Conservation (phyloP, 192 early-diverging fungal species). For the Ambispora gerdemannii region DNA sequence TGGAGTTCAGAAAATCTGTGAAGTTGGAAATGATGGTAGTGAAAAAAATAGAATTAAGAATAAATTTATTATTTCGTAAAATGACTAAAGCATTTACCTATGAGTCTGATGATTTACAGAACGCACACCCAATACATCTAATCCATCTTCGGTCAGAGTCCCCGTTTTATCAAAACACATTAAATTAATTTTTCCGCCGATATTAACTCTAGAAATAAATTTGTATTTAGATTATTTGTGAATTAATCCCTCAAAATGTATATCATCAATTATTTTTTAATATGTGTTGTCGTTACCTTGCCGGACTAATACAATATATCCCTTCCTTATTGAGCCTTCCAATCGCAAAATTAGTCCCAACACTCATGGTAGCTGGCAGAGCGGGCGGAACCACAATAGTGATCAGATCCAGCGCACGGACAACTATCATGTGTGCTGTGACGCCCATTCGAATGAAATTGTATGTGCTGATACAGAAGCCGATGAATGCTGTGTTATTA, state of each 20-base stretch:
- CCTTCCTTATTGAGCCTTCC: constrained; percentile 68
- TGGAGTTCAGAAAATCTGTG: constrained; percentile 22
- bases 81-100: not conserved
- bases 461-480: constrained; percentile 82
- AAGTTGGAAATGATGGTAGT: not conserved
- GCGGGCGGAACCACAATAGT: constrained; percentile 97
- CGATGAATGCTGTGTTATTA: constrained; percentile 52
- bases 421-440: constrained; percentile 63
- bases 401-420: constrained; percentile 93
- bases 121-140: constrained; percentile 92
- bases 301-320: constrained; percentile 93
- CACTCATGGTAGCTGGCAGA: constrained; percentile 95
- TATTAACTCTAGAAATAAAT: constrained; percentile 67
- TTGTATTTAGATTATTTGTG: not conserved
- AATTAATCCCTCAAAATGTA: not conserved
- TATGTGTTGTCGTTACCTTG: no score
- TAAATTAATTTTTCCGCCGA: constrained; percentile 92
- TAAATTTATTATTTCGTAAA: constrained; percentile 33
- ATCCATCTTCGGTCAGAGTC: constrained; percentile 92
- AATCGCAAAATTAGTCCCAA: constrained; percentile 96
- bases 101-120: constrained; percentile 48
- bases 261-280: not conserved
- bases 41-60: not conserved
- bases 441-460: constrained; percentile 86
- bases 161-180: constrained; percentile 99